A percentile compares a stretch with the other conserved stretches of the same genome.
phyloP scores from a whole-genome alignment of 768 basidiomycete species.

The Pholiota microspora region DNA sequence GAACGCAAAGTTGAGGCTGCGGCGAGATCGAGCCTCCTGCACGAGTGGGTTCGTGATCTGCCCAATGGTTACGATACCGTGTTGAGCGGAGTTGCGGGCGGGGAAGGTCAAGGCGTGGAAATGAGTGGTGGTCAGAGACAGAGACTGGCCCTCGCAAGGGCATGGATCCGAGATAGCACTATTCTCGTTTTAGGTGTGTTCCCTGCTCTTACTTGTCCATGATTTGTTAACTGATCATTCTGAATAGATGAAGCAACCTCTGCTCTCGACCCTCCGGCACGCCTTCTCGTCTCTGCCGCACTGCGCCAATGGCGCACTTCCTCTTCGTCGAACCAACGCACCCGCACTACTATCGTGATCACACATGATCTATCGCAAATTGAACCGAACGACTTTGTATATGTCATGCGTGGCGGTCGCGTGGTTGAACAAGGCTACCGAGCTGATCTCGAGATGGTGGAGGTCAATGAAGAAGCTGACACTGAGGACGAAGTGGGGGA shows the following conservation, averaged over 20 bases:
- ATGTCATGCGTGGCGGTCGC: constrained; percentile 79
- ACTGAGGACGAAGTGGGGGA: constrained; percentile 44
- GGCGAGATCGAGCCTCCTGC: constrained; percentile 80
- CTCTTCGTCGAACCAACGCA: constrained; percentile 36
- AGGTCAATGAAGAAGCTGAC: constrained; percentile 9
- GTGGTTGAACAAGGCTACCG: constrained; percentile 90
- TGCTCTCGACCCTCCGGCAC: constrained; percentile 83
- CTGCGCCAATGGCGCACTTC: constrained; percentile 30
- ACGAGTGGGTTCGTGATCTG: constrained; percentile 83
- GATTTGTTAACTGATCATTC: constrained; percentile 30
- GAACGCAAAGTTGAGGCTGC: constrained; percentile 69
- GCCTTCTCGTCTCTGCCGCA: constrained; percentile 79
- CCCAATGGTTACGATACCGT: constrained; percentile 87
- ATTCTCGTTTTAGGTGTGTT: constrained; percentile 86
- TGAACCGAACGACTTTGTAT: constrained; percentile 75
- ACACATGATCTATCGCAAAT: constrained; percentile 95
- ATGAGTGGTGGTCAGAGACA: constrained; percentile 83
- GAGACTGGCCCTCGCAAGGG: constrained; percentile 85
- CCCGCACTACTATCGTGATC: constrained; percentile 87
- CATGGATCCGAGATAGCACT: constrained; percentile 79
- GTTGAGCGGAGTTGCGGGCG: constrained; percentile 47
- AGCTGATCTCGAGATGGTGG: constrained; percentile 61
- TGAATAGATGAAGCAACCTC: constrained; percentile 74
- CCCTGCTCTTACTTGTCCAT: background rate
- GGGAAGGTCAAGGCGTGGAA: background rate